Base-by-base conservation (phyloP, 1,284 basidiomycete species). In the Leucoagaricus sp. region DNA sequence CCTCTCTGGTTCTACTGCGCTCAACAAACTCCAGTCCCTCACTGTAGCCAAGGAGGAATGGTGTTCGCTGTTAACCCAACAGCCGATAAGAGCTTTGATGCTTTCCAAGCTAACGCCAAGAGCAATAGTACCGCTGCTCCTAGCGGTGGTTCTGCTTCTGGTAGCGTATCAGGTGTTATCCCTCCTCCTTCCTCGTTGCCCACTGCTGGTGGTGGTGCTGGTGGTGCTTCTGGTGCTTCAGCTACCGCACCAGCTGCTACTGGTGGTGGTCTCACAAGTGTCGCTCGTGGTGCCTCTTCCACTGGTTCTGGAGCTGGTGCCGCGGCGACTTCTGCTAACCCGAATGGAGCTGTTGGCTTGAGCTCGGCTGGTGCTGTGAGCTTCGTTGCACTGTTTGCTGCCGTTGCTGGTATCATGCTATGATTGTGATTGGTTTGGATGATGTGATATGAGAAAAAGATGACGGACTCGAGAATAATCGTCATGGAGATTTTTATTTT, bases 1-100 rank as follows among this genome's bases (percentile, higher is more conserved):
- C 76, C 79, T n/a, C 63, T 79, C n/a, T 82, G 80, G 80, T 81
- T 81, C 70, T 81, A 70, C 73, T 81, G 79, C 49, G 69, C 67
- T 64, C 85, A 70, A 71, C 77, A 64, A 64, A 56, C 1, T 23
- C 72, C 70, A 25, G 68, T 62, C 0, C 54, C 48, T 34, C 76
- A 80, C 59, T 81, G 79, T 61, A 41, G 64, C 26, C n/a, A n/a
- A n/a, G 49, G 60, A 26, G 80, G 80, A 61, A 82, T 82, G 81
- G 81, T 81, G 23, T 83, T 83, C 61, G 75, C 80, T 12, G 65
- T 83, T 13, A 83, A 83, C 64, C 73, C 80, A 1, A 71, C 76
- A 8, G 67, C 73, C 1, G 67, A 68, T 12, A 78, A 77, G 68
- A 72, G 71, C 21, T 80, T 79, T 58, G 69, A 60, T 3, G 69